A percentile compares a stretch with the other conserved stretches of the same genome.
Conservation (phyloP, 2,329 filamentous ascomycete species). For the Fusarium cicatricum region DNA sequence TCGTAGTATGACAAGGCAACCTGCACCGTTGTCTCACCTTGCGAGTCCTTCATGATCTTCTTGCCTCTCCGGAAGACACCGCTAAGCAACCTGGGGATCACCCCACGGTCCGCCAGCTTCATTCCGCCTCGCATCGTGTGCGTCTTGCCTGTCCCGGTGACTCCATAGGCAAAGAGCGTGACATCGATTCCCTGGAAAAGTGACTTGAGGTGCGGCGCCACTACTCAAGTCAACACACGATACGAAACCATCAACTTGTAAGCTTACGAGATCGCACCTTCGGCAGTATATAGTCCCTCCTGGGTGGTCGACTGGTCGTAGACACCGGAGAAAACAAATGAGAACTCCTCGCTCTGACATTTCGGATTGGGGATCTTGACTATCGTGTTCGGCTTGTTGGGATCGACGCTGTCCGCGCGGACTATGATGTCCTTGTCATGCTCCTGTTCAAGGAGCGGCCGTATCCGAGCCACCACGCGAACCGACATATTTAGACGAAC, state of each 20-base stretch:
- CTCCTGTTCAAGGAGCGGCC: conserved; percentile 87
- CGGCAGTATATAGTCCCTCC: conserved; percentile 86
- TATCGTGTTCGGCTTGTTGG: conserved; percentile 69
- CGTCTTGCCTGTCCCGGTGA: conserved; percentile 93
- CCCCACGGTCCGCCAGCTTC: conserved; percentile 83
- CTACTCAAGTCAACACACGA: conserved; percentile 57
- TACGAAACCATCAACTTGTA: conserved; percentile 7
- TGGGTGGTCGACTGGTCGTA: conserved; percentile 84
- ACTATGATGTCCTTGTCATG: conserved; percentile 89
- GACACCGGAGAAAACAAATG: conserved; percentile 93
- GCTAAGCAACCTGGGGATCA: conserved; percentile 86
- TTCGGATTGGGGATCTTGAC: conserved; percentile 94
- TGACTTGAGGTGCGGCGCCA: conserved; percentile 88
- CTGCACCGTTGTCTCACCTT: conserved; percentile 72
- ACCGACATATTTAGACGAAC: conserved; percentile 56
- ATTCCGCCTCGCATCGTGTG: conserved; percentile 95
- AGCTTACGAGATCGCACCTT: conserved; percentile 66
- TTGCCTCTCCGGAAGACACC: conserved; percentile 85
- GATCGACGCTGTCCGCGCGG: conserved; percentile 67
- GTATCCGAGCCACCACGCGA: conserved; percentile 88
- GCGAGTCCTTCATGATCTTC: conserved; percentile 83
- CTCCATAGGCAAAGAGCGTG: conserved; percentile 91
- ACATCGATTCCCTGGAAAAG: conserved; percentile 90
- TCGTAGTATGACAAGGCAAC: conserved; percentile 92
- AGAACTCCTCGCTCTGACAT: conserved; percentile 89